Evolutionary conservation across 1,284 basidiomycete genomes (phyloP).

Genomic region (Ganoderma leucocontextum): DNA sequence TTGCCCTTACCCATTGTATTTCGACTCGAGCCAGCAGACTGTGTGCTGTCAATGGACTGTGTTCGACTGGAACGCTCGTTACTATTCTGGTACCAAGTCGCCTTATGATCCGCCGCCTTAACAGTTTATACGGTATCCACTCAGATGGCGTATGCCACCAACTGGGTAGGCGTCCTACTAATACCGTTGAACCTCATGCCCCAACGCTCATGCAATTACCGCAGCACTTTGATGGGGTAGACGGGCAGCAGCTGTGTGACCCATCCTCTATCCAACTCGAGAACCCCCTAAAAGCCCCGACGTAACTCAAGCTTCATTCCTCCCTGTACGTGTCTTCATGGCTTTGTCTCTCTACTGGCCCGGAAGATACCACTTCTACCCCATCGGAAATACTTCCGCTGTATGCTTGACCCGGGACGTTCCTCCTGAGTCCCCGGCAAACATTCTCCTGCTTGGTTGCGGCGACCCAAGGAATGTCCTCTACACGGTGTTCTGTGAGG

Average conservation of each 20-base stretch:
- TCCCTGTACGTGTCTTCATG: constrained; percentile 33
- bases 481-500: constrained; percentile 50
- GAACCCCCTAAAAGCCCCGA: not conserved
- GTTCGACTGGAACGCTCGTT: not conserved
- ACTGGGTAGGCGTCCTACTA: not conserved
- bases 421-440: constrained; percentile 52
- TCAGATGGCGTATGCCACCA: not conserved
- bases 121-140: not conserved
- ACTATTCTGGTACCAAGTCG: not conserved
- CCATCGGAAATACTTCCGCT: constrained; percentile 64
- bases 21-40: too few relatives aligned
- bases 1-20: too few relatives aligned
- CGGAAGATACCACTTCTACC: constrained; percentile 57
- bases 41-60: not conserved
- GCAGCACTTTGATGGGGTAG: not conserved
- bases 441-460: constrained; percentile 61
- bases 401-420: constrained; percentile 56
- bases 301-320: not conserved
- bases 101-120: not conserved
- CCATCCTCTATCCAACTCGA: not conserved
- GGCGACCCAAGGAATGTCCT: constrained; percentile 66
- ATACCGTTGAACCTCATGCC: not conserved
- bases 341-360: constrained; percentile 49
- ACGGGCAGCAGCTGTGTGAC: not conserved
- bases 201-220: not conserved